Base-by-base conservation (phyloP, 257 asterid genomes). In the Forsythia suspensa region DNA sequence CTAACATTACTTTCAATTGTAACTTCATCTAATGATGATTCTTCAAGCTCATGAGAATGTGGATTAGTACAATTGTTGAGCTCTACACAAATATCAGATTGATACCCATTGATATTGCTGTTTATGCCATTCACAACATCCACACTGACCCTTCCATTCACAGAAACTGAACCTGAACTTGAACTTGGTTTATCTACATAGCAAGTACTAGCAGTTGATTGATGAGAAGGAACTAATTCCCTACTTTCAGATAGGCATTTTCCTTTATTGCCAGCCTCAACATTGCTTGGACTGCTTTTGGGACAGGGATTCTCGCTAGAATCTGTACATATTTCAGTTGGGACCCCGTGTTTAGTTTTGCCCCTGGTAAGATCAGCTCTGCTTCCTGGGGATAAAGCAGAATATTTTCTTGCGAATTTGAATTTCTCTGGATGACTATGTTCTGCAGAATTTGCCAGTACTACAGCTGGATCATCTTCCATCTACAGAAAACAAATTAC, bases 381-480 rank as follows among this genome's bases (percentile, higher is more conserved):
- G 69, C 75, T 78, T 8, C 83, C 80, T 71, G 73, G 44, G 46
- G 87, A 75, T 70, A 84, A 68, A 63, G 73, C 77, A 70, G 90
- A 82, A 46, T 78, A 75, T 77, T 84, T 89, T 55, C 76, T 74
- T 16, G 85, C 79, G 74, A 72, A 71, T 79, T 80, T 88, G 81
- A 85, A 74, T 87, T 90, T 90, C 84, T 74, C 76, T 70, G 74
- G 73, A 79, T 72, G 77, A 69, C 74, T 70, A 69, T 80, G 87
- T 79, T 87, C 89, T 38, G 87, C 86, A 84, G 91, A 78, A 77
- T 75, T 84, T 73, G 85, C 90, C 85, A 82, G 82, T 63, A 86
- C 76, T 86, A 87, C 92, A 80, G 92, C 89, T 80, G 94, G 94
- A 89, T 84, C 86, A 83, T 89, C 97, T 86, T 92, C 96, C 87